Percentiles rank a stretch among this genome's conserved stretches.
Evolutionary conservation across 2,329 filamentous ascomycete genomes (phyloP).

Genomic region (Venturia carpophila): DNA sequence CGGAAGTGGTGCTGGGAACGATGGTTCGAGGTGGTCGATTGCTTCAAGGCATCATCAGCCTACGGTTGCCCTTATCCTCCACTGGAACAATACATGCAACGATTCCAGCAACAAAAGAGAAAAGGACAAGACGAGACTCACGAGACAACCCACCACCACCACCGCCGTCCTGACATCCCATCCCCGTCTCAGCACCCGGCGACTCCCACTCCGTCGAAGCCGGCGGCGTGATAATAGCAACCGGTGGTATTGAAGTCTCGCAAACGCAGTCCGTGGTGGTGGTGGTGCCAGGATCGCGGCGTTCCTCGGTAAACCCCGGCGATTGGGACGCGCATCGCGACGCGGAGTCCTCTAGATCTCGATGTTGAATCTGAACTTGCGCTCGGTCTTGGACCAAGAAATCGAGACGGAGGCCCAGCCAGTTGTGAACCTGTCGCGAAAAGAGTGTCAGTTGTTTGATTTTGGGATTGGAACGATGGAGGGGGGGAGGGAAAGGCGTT

Average conservation of each 20-base stretch:
- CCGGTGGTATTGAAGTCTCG: background rate
- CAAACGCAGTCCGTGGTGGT: background rate
- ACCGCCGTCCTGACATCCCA: background rate
- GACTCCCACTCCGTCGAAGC: slow-evolving; percentile 14
- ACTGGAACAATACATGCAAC: no score
- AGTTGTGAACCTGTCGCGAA: slow-evolving; percentile 9
- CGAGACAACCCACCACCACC: background rate
- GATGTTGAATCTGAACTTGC: no score
- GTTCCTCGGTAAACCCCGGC: slow-evolving; percentile 2
- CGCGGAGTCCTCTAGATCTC: no score
- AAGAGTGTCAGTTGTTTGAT: background rate
- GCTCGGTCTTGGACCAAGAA: background rate
- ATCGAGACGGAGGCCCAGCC: slow-evolving; percentile 12
- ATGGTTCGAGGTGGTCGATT: background rate
- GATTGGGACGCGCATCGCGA: background rate
- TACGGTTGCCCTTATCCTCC: background rate
- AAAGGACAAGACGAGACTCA: no score
- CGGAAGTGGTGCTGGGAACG: background rate
- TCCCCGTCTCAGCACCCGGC: background rate
- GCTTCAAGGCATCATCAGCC: background rate
- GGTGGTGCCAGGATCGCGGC: background rate
- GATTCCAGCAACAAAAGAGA: no score
- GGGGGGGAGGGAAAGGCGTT: no score
- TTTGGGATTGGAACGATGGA: no score
- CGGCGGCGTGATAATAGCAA: background rate